Conservation (phyloP, 176 grass and related monocot species). For the Musa troglodytarum region DNA sequence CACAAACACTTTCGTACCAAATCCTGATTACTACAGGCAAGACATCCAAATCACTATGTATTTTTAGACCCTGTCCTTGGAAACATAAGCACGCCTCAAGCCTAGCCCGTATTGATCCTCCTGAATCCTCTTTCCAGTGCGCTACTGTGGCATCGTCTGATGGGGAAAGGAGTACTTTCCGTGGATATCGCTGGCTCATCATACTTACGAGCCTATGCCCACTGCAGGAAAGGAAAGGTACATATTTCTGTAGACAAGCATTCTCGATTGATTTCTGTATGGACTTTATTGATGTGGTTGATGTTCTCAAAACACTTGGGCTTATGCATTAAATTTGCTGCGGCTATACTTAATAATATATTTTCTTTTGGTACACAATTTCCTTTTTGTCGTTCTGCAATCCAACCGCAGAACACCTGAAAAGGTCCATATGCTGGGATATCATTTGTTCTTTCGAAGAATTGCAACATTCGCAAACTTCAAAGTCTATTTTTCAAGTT, state of each 20-base stretch:
- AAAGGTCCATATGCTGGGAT: too few relatives aligned
- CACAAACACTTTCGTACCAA: slow-evolving; percentile 50
- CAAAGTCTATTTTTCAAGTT: too few relatives aligned
- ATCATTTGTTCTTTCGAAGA: too few relatives aligned
- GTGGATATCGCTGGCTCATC: slow-evolving; percentile 40
- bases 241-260: not conserved
- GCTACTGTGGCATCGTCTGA: slow-evolving; percentile 62
- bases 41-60: slow-evolving; percentile 5
- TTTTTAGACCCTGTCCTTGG: not conserved
- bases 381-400: not conserved
- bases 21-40: slow-evolving; percentile 81
- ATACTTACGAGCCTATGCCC: slow-evolving; percentile 52
- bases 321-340: not conserved
- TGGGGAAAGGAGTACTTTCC: slow-evolving; percentile 74
- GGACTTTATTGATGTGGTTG: not conserved
- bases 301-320: slow-evolving; percentile 17
- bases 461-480: too few relatives aligned
- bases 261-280: not conserved
- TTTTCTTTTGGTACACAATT: not conserved
- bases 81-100: not conserved
- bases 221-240: slow-evolving; percentile 52
- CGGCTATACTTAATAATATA: not conserved
- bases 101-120: not conserved
- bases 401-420: slow-evolving; percentile 13
- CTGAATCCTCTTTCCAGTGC: slow-evolving; percentile 33